These are phyloP conservation scores for Stephanodiscus triporus DNA, from an alignment of 108 stramenopile species.

Conservation along the genomic window DNA sequence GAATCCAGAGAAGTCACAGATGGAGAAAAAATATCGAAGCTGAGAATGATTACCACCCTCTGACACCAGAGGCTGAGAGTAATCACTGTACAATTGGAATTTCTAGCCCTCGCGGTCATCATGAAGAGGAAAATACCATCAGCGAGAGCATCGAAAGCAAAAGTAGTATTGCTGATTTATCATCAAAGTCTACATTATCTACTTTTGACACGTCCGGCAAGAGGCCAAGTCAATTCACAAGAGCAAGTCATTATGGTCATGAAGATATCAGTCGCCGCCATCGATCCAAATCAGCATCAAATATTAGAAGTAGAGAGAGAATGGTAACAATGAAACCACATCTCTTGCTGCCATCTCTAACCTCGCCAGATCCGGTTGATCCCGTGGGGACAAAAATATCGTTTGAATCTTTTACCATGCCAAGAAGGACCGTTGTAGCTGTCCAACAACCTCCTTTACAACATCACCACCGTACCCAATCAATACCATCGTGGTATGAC, in stretches of 20 bases:
- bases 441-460: not conserved
- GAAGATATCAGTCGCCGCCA: not conserved
- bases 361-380: not conserved
- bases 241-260: not conserved
- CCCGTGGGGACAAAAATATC: not conserved
- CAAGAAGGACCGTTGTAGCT: too few species aligned
- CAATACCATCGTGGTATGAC: not conserved
- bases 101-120: not conserved
- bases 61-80: not conserved
- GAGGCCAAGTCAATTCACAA: not conserved
- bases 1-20: too few species aligned
- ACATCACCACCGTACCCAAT: not conserved
- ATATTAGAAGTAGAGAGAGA: not conserved
- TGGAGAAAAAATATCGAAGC: not conserved
- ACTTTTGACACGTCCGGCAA: not conserved
- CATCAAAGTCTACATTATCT: not conserved
- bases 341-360: conserved; percentile 9
- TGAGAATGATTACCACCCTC: not conserved
- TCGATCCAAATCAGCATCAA: not conserved
- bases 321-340: not conserved
- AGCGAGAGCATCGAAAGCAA: not conserved
- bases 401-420: too few species aligned
- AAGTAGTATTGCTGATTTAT: not conserved
- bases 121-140: not conserved
- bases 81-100: not conserved